phyloP scores from a whole-genome alignment of 352 stramenopile species.

The Pythium rishiriense region DNA sequence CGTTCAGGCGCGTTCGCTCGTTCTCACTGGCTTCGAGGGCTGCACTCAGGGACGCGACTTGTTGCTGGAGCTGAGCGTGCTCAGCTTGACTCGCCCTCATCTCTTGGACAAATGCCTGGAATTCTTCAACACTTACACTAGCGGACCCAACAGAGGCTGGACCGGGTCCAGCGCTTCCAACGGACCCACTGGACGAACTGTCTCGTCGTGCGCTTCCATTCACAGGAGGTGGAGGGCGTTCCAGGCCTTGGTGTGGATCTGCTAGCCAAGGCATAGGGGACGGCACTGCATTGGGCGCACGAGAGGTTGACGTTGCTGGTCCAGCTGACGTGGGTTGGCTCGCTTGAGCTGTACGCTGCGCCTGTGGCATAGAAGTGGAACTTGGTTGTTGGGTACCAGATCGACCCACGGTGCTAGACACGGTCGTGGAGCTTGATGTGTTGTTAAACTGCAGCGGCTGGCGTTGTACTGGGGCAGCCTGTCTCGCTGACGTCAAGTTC shows the following conservation, averaged over 20 bases:
- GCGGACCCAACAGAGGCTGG: too few relatives aligned
- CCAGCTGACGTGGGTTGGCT: background rate
- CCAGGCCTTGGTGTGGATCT: background rate
- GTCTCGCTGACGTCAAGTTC: too few relatives aligned
- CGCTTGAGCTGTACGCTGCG: background rate
- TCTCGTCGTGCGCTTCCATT: background rate
- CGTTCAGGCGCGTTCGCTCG: constrained; percentile 1
- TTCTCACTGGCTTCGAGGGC: constrained; percentile 1
- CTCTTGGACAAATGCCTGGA: constrained; percentile 3
- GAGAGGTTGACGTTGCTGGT: background rate
- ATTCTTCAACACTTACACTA: background rate
- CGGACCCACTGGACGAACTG: background rate
- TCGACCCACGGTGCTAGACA: too few relatives aligned
- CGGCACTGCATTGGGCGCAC: background rate
- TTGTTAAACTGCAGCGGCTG: background rate
- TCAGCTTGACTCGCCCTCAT: constrained; percentile 4
- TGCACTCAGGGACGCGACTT: constrained; percentile 7
- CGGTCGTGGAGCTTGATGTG: background rate
- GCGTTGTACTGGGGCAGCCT: too few relatives aligned
- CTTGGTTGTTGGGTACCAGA: too few relatives aligned
- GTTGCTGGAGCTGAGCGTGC: constrained; percentile 4
- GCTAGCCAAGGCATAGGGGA: constrained; percentile 5
- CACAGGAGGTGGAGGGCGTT: background rate
- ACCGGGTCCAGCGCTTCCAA: background rate
- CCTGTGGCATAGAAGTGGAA: too few relatives aligned